phyloP scores from a whole-genome alignment of 164 flowering plant species.

The Buxus sempervirens region DNA sequence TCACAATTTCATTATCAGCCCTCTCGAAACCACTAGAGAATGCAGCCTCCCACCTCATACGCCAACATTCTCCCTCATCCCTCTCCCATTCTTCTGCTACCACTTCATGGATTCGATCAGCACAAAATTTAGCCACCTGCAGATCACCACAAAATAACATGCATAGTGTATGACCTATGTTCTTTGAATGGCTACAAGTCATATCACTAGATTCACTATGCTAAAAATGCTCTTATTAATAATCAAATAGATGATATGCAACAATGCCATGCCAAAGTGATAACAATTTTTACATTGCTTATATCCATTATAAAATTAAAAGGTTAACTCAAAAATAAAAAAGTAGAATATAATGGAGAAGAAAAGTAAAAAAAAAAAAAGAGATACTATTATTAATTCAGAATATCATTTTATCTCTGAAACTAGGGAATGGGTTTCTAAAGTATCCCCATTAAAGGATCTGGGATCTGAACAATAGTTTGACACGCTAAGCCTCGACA shows the following conservation, averaged over 20 bases:
- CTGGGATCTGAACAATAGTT: too few species aligned
- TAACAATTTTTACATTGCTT: not conserved
- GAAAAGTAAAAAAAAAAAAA: not conserved
- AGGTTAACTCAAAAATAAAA: not conserved
- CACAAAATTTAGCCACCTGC: slow-evolving; percentile 65
- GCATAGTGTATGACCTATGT: not conserved
- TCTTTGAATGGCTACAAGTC: not conserved
- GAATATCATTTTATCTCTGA: too few species aligned
- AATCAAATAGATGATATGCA: too few species aligned
- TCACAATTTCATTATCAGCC: slow-evolving; percentile 40
- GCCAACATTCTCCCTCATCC: slow-evolving; percentile 44
- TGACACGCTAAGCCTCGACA: too few species aligned
- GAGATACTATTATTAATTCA: too few species aligned
- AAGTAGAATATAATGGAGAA: not conserved
- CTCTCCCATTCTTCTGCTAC: slow-evolving; percentile 55
- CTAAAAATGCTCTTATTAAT: too few species aligned
- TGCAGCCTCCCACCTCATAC: slow-evolving; percentile 50
- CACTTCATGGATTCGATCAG: slow-evolving; percentile 51
- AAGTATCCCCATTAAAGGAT: too few species aligned
- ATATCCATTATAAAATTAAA: not conserved
- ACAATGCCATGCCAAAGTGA: not conserved
- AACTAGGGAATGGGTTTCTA: too few species aligned
- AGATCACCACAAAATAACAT: not conserved
- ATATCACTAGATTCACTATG: too few species aligned
- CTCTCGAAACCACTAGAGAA: slow-evolving; percentile 46